Percentiles rank a stretch among this genome's conserved stretches.
phyloP scores from a whole-genome alignment of 2,329 filamentous ascomycete genomes.

The Metarhizium sp. region DNA sequence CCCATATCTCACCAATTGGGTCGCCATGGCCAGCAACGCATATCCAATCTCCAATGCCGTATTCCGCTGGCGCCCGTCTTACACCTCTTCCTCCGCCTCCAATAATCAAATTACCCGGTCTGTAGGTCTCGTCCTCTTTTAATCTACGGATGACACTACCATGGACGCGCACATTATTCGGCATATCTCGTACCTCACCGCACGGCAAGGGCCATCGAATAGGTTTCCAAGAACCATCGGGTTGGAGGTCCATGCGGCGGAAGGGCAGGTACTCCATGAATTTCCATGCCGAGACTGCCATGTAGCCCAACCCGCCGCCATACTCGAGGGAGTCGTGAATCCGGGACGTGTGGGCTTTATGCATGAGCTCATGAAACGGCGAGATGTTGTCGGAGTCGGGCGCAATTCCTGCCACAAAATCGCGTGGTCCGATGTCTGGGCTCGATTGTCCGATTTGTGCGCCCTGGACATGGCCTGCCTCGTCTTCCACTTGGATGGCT shows the following conservation, averaged over 20 bases:
- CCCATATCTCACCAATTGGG: slow-evolving; percentile 58
- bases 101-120: slow-evolving; percentile 71
- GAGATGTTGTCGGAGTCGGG: slow-evolving; percentile 7
- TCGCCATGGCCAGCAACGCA: slow-evolving; percentile 56
- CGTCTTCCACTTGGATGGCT: slow-evolving; percentile 16
- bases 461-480: slow-evolving; percentile 9
- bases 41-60: slow-evolving; percentile 65
- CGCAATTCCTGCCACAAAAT: slow-evolving; percentile 6
- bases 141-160: slow-evolving; percentile 66
- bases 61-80: slow-evolving; percentile 46
- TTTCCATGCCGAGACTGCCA: slow-evolving; percentile 59
- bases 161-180: slow-evolving; percentile 59
- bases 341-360: slow-evolving; percentile 41
- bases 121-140: slow-evolving; percentile 51
- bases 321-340: slow-evolving; percentile 67
- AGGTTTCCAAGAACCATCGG: slow-evolving; percentile 67
- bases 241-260: slow-evolving; percentile 66
- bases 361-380: slow-evolving; percentile 48
- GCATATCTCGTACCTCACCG: slow-evolving; percentile 71
- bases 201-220: slow-evolving; percentile 73
- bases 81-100: slow-evolving; percentile 69
- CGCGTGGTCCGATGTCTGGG: slow-evolving; percentile 12
- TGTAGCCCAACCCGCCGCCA: slow-evolving; percentile 43
- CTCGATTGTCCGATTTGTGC: slow-evolving; percentile 10
- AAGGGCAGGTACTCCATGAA: slow-evolving; percentile 78